These are phyloP conservation scores for Cercospora zeae-maydis DNA, from an alignment of 2,329 filamentous ascomycete genomes.

Conservation along the genomic window DNA sequence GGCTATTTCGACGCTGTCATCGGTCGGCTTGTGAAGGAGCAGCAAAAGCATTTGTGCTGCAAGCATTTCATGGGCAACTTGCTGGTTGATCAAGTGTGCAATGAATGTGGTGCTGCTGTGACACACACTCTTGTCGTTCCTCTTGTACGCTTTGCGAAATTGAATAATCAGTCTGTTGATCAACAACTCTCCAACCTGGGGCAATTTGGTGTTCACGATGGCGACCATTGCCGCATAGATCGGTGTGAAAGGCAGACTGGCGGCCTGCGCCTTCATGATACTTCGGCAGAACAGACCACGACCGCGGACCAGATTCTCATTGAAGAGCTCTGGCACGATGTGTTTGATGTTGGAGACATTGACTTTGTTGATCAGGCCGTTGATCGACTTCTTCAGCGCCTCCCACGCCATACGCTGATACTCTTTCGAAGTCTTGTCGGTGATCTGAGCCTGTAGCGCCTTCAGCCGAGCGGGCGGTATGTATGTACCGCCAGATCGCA, in stretches of 20 bases:
- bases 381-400: conserved; percentile 96
- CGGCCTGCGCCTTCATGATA: conserved; percentile 97
- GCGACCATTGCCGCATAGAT: conserved; percentile 95
- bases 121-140: conserved; percentile 96
- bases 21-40: conserved; percentile 91
- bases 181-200: conserved; percentile 87
- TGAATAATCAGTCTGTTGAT: conserved; percentile 81
- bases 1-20: conserved; percentile 96
- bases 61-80: conserved; percentile 90
- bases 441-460: conserved; percentile 93
- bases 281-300: conserved; percentile 90
- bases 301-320: conserved; percentile 87
- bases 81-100: conserved; percentile 91
- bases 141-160: conserved; percentile 91
- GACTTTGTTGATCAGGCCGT: conserved; percentile 98
- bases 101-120: conserved; percentile 90
- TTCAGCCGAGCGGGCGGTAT: conserved; percentile 88
- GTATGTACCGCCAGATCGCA: conserved; percentile 93
- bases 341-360: conserved; percentile 97
- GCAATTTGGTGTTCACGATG: conserved; percentile 96
- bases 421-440: conserved; percentile 91
- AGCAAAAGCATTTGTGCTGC: conserved; percentile 88
- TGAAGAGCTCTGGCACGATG: conserved; percentile 93
- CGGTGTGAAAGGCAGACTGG: conserved; percentile 90
- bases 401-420: conserved; percentile 99